A percentile compares a stretch with the other conserved stretches of the same genome.
These are phyloP conservation scores for Dictyostelium capitatum DNA, from an alignment of 78 protist genomes.

Conservation along the genomic window DNA sequence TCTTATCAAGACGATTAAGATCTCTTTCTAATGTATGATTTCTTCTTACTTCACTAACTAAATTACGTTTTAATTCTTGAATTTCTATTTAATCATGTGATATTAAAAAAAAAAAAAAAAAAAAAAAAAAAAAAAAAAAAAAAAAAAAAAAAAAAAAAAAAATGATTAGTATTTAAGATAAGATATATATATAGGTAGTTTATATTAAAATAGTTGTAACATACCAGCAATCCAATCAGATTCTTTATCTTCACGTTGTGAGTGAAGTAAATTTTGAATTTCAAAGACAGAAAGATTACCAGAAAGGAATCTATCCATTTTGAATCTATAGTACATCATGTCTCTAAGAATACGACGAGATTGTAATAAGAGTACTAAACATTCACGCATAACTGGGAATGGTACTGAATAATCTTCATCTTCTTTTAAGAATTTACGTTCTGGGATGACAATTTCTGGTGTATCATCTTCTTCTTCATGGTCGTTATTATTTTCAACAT, in stretches of 20 bases:
- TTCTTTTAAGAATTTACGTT: constrained; percentile 72
- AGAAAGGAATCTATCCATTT: constrained; percentile 83
- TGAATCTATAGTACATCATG: constrained; percentile 85
- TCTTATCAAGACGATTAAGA: constrained; percentile 87
- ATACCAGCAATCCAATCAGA: constrained; percentile 72
- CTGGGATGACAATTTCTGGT: constrained; percentile 67
- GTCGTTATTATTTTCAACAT: constrained; percentile 17
- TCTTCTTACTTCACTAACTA: constrained; percentile 86
- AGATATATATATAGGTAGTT: background rate
- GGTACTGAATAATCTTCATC: constrained; percentile 82
- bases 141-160: background rate
- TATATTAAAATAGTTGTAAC: background rate
- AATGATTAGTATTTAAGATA: background rate
- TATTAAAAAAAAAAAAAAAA: background rate
- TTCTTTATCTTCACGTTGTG: constrained; percentile 60
- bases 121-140: background rate
- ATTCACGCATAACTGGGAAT: constrained; percentile 86
- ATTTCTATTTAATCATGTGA: constrained; percentile 18
- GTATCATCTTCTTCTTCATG: constrained; percentile 54
- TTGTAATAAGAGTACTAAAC: constrained; percentile 84
- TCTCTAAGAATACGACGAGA: constrained; percentile 85
- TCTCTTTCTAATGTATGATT: constrained; percentile 86
- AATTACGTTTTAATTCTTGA: constrained; percentile 75
- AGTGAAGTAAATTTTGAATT: constrained; percentile 66
- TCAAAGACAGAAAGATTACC: constrained; percentile 81